Evolutionary conservation across 2,329 filamentous ascomycete genomes (phyloP).

Genomic region (Leptographium radiaticola): DNA sequence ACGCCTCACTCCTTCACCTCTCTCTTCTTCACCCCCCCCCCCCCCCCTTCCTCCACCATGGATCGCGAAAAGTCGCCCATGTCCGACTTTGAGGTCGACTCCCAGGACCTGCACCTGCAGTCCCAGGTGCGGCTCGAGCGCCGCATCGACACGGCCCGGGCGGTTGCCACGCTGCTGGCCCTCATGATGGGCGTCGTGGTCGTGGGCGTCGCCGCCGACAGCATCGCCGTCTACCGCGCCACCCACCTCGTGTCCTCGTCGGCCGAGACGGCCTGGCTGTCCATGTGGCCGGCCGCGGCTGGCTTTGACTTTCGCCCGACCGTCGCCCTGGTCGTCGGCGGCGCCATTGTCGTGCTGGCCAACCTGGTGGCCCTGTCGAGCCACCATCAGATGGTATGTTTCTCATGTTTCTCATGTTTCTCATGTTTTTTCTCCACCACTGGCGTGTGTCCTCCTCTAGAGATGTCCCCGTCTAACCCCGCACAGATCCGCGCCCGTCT

Average conservation of each 20-base stretch:
- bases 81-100: constrained; percentile 37
- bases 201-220: constrained; percentile 40
- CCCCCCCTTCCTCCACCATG: constrained; percentile 3
- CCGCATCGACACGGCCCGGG: constrained; percentile 28
- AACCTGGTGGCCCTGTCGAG: constrained; percentile 35
- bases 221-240: constrained; percentile 39
- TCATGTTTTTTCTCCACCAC: neutral
- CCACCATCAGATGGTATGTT: constrained; percentile 36
- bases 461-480: too few species aligned
- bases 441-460: too few species aligned
- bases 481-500: constrained; percentile 27
- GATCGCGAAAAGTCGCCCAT: constrained; percentile 11
- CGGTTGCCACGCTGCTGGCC: constrained; percentile 35
- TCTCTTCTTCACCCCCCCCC: neutral
- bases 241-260: constrained; percentile 31
- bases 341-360: constrained; percentile 33
- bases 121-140: constrained; percentile 26
- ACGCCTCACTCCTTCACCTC: neutral
- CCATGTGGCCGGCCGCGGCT: constrained; percentile 39
- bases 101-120: constrained; percentile 23
- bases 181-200: constrained; percentile 38
- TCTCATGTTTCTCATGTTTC: too few species aligned
- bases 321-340: constrained; percentile 38
- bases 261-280: constrained; percentile 26
- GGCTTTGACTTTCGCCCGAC: constrained; percentile 44